Evolutionary conservation across 1,284 basidiomycete species (phyloP).

Genomic region (Earliella scabrosa): DNA sequence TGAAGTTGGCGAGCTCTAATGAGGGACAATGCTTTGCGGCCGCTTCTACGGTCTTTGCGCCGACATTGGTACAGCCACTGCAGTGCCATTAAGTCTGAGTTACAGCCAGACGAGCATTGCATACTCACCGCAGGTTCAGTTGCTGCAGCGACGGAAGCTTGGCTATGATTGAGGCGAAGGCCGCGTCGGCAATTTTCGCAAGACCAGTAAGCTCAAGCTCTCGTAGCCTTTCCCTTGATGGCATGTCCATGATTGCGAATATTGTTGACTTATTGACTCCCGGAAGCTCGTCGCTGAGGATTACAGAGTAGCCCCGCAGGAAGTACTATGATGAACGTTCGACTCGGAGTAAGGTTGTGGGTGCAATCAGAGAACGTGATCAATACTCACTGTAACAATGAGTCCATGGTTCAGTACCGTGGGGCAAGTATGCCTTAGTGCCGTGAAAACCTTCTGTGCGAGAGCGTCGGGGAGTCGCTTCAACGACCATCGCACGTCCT

Average conservation of each 20-base stretch:
- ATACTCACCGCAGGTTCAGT: constrained; percentile 56
- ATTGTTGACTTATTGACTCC: constrained; percentile 58
- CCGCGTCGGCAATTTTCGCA: constrained; percentile 52
- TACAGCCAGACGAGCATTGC: background rate
- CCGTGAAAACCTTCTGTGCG: constrained; percentile 53
- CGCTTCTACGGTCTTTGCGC: constrained; percentile 49
- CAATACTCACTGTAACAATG: constrained; percentile 61
- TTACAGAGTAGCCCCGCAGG: constrained; percentile 55
- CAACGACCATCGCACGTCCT: constrained; percentile 43
- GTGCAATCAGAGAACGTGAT: too few species aligned
- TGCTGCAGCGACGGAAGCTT: constrained; percentile 49
- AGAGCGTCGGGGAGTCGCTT: constrained; percentile 55
- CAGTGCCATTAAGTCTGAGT: background rate
- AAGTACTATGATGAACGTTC: constrained; percentile 52
- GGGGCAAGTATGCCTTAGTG: constrained; percentile 53
- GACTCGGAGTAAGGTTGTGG: too few species aligned
- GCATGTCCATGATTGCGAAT: constrained; percentile 41
- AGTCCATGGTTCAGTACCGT: constrained; percentile 54
- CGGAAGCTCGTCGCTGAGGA: constrained; percentile 54
- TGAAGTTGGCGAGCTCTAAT: constrained; percentile 58
- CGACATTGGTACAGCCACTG: constrained; percentile 65
- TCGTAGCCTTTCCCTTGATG: constrained; percentile 43
- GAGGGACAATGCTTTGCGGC: constrained; percentile 46
- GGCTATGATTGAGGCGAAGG: constrained; percentile 53
- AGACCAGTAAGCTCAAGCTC: constrained; percentile 57